A percentile compares a stretch with the other conserved stretches of the same genome.
These are phyloP conservation scores for Acanthamoeba triangularis DNA, from an alignment of 208 protist genomes.

Conservation along the genomic window DNA sequence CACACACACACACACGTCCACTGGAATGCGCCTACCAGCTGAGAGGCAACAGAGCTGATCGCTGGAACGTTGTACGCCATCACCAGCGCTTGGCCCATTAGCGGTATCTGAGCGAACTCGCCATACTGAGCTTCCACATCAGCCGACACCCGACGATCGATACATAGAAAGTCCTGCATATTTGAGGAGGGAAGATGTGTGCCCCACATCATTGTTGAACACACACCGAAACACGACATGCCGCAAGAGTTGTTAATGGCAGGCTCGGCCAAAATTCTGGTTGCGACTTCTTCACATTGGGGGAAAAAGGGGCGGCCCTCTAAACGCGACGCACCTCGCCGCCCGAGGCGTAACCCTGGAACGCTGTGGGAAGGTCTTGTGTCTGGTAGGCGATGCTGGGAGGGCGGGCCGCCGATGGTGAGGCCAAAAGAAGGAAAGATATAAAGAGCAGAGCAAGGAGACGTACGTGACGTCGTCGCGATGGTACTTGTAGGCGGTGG, in stretches of 20 bases:
- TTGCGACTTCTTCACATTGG: background rate
- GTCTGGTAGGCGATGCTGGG: background rate
- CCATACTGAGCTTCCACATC: background rate
- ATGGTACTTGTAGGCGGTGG: background rate
- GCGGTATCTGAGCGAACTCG: background rate
- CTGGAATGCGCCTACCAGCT: background rate
- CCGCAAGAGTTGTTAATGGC: background rate
- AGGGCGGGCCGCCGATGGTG: background rate
- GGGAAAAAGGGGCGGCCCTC: background rate
- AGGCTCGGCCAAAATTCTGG: background rate
- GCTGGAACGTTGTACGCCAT: background rate
- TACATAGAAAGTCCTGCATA: background rate
- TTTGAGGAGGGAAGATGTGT: too few species aligned
- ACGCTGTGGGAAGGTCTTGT: background rate
- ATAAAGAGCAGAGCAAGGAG: background rate
- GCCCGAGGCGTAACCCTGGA: background rate
- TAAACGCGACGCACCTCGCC: background rate
- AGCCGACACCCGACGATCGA: background rate
- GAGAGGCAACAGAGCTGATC: background rate
- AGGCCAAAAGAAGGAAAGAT: background rate
- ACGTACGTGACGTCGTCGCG: slow-evolving; percentile 30
- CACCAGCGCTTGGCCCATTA: background rate
- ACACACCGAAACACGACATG: too few species aligned
- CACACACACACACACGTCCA: too few species aligned
- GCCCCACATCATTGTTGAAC: background rate